A percentile compares a stretch with the other conserved stretches of the same genome.
Evolutionary conservation across 495 filamentous ascomycete species (phyloP).

Genomic region (Xylaria scruposa): DNA sequence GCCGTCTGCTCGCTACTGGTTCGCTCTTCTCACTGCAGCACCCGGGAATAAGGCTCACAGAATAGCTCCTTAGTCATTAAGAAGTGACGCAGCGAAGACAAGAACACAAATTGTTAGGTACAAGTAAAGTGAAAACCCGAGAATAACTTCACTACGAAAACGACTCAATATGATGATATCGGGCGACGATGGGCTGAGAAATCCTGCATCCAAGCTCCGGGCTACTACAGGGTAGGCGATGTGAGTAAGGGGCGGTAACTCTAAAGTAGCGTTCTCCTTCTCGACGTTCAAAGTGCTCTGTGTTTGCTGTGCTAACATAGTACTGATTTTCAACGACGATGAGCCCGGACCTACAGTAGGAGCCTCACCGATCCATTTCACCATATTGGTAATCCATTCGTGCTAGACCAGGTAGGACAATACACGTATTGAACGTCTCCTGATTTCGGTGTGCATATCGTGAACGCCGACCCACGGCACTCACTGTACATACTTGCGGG

Average conservation of each 20-base stretch:
- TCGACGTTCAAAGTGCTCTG: background rate
- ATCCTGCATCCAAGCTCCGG: background rate
- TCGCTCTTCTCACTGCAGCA: background rate
- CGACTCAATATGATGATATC: background rate
- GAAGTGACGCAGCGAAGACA: background rate
- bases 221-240: slow-evolving; percentile 5
- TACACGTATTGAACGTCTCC: background rate
- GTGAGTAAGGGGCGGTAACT: background rate
- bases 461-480: background rate
- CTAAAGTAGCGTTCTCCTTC: background rate
- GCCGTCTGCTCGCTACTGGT: background rate
- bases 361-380: background rate
- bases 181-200: background rate
- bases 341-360: background rate
- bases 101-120: background rate
- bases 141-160: background rate
- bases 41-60: background rate
- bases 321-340: background rate
- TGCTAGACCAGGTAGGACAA: background rate
- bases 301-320: too few relatives aligned
- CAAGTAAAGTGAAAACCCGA: background rate
- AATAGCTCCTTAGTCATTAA: background rate
- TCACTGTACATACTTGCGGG: slow-evolving; percentile 8
- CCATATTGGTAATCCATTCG: background rate
- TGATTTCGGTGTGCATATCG: background rate